phyloP scores from a whole-genome alignment of 2,329 filamentous ascomycete genomes.

The Ceratocystis huliohia region DNA sequence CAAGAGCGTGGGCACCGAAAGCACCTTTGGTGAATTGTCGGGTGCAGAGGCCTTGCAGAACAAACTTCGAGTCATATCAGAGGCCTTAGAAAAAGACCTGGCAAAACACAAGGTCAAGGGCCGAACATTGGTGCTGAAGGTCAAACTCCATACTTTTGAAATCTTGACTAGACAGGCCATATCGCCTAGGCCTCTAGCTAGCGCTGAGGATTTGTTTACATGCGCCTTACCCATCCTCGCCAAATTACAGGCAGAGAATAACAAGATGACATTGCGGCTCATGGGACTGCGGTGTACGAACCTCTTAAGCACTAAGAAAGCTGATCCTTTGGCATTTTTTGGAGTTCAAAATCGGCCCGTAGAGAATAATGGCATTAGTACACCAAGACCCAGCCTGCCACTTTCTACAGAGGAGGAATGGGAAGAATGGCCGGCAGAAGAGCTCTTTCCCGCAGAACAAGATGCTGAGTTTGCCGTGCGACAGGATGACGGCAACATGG shows the following conservation, averaged over 20 bases:
- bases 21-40: slow-evolving; percentile 72
- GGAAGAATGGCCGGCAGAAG: slow-evolving; percentile 57
- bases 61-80: slow-evolving; percentile 68
- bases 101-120: slow-evolving; percentile 70
- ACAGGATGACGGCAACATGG: not conserved
- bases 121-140: slow-evolving; percentile 78
- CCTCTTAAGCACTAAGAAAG: slow-evolving; percentile 73
- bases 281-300: slow-evolving; percentile 85
- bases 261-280: slow-evolving; percentile 63
- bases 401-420: slow-evolving; percentile 36
- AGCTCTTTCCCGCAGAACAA: not conserved
- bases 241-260: slow-evolving; percentile 74
- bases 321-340: slow-evolving; percentile 66
- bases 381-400: not conserved
- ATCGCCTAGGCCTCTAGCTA: slow-evolving; percentile 56
- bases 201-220: slow-evolving; percentile 71
- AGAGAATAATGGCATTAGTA: not conserved
- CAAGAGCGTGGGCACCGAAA: slow-evolving; percentile 88
- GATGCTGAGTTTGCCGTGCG: not conserved
- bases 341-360: slow-evolving; percentile 39
- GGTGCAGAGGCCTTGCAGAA: slow-evolving; percentile 55
- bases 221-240: slow-evolving; percentile 69
- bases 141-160: slow-evolving; percentile 91
- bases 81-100: slow-evolving; percentile 79
- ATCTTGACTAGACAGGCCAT: slow-evolving; percentile 73